Conservation (phyloP, 2,329 filamentous ascomycete species). For the Chaetomiaceae sp. region DNA sequence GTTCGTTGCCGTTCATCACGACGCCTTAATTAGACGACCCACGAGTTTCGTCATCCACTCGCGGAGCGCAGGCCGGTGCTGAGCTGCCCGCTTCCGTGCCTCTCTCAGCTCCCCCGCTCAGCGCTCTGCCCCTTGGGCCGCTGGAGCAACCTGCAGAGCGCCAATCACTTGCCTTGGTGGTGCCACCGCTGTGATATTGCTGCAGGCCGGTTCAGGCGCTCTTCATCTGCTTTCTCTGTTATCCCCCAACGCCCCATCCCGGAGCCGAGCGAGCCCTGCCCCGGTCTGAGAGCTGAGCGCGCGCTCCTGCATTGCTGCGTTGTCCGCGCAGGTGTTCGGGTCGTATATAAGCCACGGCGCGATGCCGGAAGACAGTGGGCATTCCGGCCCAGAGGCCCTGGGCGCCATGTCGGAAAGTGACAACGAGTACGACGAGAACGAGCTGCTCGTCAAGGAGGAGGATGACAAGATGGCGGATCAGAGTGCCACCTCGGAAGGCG, state of each 20-base stretch:
- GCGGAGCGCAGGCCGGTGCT: slow-evolving; percentile 3
- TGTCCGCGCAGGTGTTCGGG: slow-evolving; percentile 14
- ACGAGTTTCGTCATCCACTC: slow-evolving; percentile 18
- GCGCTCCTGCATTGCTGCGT: slow-evolving; percentile 21
- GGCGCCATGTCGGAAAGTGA: slow-evolving; percentile 55
- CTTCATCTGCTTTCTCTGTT: slow-evolving; percentile 11
- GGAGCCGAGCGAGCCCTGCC: slow-evolving; percentile 12
- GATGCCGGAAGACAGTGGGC: slow-evolving; percentile 51
- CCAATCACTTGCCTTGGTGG: slow-evolving; percentile 25
- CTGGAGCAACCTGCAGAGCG: slow-evolving; percentile 24
- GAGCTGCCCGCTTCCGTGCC: slow-evolving; percentile 8
- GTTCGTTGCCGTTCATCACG: slow-evolving; percentile 17
- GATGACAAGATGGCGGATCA: slow-evolving; percentile 49
- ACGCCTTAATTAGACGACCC: slow-evolving; percentile 19
- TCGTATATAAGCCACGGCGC: slow-evolving; percentile 43
- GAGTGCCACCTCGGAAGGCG: slow-evolving; percentile 36
- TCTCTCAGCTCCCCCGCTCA: slow-evolving; percentile 14
- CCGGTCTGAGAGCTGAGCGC: too few relatives aligned
- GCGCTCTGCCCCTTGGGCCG: slow-evolving; percentile 15
- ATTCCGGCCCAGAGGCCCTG: slow-evolving; percentile 50
- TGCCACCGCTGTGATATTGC: slow-evolving; percentile 27
- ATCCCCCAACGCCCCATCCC: slow-evolving; percentile 16
- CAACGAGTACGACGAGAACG: slow-evolving; percentile 48
- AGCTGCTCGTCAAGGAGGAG: slow-evolving; percentile 39
- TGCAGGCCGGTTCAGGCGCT: slow-evolving; percentile 23